Conservation (phyloP, 1,284 basidiomycete genomes). For the Nidula niveotomentosa region DNA sequence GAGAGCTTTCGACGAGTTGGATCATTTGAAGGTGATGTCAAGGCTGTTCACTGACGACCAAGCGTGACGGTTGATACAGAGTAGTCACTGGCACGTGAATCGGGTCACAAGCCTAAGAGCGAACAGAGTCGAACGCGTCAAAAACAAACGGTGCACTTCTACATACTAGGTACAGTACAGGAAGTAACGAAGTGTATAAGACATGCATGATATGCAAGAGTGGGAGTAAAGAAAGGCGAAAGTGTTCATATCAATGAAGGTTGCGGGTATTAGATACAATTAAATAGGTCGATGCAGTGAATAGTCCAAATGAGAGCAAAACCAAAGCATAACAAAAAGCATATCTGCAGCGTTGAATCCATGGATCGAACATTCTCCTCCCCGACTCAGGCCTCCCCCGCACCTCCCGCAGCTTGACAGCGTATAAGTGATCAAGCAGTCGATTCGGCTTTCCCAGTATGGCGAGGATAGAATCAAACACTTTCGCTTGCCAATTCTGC, state of each 20-base stretch:
- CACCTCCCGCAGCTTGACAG: constrained; percentile 37
- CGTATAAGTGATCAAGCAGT: constrained; percentile 38
- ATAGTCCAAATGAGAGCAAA: constrained; percentile 33
- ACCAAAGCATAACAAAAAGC: constrained; percentile 41
- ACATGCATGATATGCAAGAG: too few relatives aligned
- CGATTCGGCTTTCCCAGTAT: constrained; percentile 32
- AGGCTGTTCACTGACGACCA: too few relatives aligned
- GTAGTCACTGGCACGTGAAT: too few relatives aligned
- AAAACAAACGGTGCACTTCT: too few relatives aligned
- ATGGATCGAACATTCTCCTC: constrained; percentile 45
- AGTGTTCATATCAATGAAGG: constrained; percentile 6
- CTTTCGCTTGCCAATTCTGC: neutral
- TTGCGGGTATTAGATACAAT: constrained; percentile 36
- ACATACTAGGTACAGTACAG: too few relatives aligned
- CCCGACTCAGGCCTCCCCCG: constrained; percentile 38
- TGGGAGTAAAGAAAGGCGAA: neutral
- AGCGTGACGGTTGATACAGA: too few relatives aligned
- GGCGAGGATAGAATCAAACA: constrained; percentile 11
- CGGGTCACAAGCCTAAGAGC: too few relatives aligned
- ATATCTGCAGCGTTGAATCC: constrained; percentile 48
- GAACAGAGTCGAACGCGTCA: too few relatives aligned
- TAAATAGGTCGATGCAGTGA: constrained; percentile 33
- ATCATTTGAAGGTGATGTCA: too few relatives aligned
- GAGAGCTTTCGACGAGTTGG: too few relatives aligned
- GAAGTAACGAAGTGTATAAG: too few relatives aligned